These are phyloP conservation scores for Isatis lusitanica DNA, from an alignment of 441 rosid genomes.

Conservation along the genomic window DNA sequence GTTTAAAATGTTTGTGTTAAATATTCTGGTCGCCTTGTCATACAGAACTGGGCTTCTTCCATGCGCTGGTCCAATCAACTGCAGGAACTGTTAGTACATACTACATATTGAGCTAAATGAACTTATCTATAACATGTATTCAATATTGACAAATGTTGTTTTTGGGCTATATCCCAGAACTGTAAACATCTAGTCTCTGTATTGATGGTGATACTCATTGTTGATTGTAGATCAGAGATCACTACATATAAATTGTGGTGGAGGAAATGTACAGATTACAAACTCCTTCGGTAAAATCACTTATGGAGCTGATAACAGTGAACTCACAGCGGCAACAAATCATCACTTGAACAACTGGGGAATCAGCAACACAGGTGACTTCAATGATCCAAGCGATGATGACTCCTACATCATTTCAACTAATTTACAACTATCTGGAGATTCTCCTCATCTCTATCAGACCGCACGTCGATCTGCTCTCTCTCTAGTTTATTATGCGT, in stretches of 20 bases:
- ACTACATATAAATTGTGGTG: slow-evolving; percentile 64
- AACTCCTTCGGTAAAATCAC: slow-evolving; percentile 36
- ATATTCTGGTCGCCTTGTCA: not conserved
- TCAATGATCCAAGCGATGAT: slow-evolving; percentile 33
- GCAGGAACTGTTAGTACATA: slow-evolving; percentile 34
- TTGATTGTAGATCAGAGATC: slow-evolving; percentile 47
- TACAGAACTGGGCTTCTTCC: slow-evolving; percentile 48
- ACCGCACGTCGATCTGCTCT: slow-evolving; percentile 55
- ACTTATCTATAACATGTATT: not conserved
- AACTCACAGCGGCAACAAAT: slow-evolving; percentile 43
- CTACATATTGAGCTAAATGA: not conserved
- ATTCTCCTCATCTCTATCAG: slow-evolving; percentile 14
- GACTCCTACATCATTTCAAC: slow-evolving; percentile 41
- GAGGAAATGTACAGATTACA: slow-evolving; percentile 38
- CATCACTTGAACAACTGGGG: slow-evolving; percentile 37
- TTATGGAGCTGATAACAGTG: slow-evolving; percentile 54
- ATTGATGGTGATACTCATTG: not conserved
- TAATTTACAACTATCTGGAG: slow-evolving; percentile 34
- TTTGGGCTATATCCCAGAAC: not conserved
- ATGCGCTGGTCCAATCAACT: slow-evolving; percentile 47
- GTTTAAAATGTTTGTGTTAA: not conserved
- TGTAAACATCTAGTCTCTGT: not conserved
- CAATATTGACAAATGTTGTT: not conserved
- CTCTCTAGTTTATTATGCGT: slow-evolving; percentile 53
- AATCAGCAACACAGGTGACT: slow-evolving; percentile 80